Evolutionary conservation across 2,329 filamentous ascomycete genomes (phyloP), one percentile per base, ranked within the genome.

Genomic region (Ceratocystis alfenasii): DNA sequence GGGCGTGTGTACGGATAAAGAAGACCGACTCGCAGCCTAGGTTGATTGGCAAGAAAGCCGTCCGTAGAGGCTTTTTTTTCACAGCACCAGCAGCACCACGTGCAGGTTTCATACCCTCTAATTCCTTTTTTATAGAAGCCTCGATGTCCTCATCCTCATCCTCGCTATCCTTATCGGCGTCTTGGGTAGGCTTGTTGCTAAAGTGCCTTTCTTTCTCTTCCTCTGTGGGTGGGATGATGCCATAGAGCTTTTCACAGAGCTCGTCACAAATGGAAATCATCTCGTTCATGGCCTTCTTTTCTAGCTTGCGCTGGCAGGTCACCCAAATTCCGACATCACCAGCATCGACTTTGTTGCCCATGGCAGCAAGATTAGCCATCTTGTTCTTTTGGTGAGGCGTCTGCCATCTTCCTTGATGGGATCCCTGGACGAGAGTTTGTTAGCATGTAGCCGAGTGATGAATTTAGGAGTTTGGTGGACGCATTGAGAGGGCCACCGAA

Each of bases 261-360:
- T 87, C 81, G 55, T 86, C 80, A 71, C 90, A 87, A 25, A 91
- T 76, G 67, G 81, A 75, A 66, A 79, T 79, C 69, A 91, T 79
- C 73, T 93, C 89, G 62, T 80, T 78, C 1, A 87, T 81, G 15
- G 88, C 87, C 74, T 85, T 87, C 53, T 78, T 79, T 74, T 89
- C 87, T 77, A 88, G 87, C 69, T 83, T 83, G 72, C 87, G 82
- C 63, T 87, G 84, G 73, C 87, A 92, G 0, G 88, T 91, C 33
- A 87, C 86, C 87, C 88, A 93, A 67, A 93, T 85, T 4, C 89
- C 89, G 64, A 80, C 78, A 71, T 91, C 87, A 4, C 88, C 87
- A 4, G 86, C 78, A 70, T 88, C 83, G 61, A 91, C 75, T 12
- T 74, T 72, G 48, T 75, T 78, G 50, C 78, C 79, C 69, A 75